Evolutionary conservation across 768 basidiomycete genomes (phyloP), one percentile per base, ranked within the genome.

Genomic region (Amanita inopinata): DNA sequence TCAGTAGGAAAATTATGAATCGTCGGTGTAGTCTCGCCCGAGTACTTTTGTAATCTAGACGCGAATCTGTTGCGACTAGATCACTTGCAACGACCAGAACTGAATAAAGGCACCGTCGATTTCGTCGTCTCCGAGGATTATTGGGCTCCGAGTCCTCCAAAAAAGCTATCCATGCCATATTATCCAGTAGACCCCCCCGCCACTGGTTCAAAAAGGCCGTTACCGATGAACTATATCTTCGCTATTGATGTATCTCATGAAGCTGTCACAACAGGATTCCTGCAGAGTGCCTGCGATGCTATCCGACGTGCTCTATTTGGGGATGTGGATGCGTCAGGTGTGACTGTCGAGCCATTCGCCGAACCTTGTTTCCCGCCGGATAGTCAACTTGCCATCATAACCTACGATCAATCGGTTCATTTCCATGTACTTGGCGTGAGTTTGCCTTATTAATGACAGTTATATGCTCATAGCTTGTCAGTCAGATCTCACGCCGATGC

Each of bases 71-170:
- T 83, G 53, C 74, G 92, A 22, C 61, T 89, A 33, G 93, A 97
- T 59, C 80, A 91, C 49, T 61, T 73, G 19, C 68, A 86, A 44
- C 77, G 91, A 5, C 87, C 84, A 12, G 96, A 99, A 60, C 66
- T 99, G 19, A 81, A 76, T 51, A 81, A 81, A 57, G 96, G 96
- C 2, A 97, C 92, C 0, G 73, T 96, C 38, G 96, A 98, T 59
- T 93, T 96, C 50, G 66, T 70, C 3, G 93, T 93, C 7, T 71
- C 82, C 0, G 65, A 79, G 48, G 77, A 80, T 34, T 99, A 99
- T 55, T 92, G 89, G 87, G 85, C 91, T 2, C 67, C 73, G 25
- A 73, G 81, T 34, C 79, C 84, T 9, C 66, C 76, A 12, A 64
- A 69, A 20, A 65, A 70, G 47, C 53, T 82, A 40, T 58, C 64